Evolutionary conservation across 257 asterid genomes (phyloP).

Genomic region (Nicotiana tabacum): DNA sequence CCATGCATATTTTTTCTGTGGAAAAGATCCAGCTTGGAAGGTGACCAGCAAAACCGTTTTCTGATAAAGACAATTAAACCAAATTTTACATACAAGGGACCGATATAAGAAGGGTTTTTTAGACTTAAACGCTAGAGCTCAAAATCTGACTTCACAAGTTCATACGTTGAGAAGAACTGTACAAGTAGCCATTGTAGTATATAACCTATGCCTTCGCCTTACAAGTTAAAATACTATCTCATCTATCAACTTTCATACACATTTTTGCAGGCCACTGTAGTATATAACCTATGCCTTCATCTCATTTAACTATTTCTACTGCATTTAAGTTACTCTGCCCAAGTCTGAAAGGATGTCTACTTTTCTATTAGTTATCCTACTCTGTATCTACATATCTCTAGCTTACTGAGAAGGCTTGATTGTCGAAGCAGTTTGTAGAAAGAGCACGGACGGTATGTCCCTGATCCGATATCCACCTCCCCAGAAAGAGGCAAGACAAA

Average conservation of each 20-base stretch:
- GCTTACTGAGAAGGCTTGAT: conserved; percentile 28
- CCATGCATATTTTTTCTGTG: no score
- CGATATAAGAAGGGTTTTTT: no score
- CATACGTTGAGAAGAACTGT: background rate
- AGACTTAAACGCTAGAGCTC: no score
- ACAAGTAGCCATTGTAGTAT: background rate
- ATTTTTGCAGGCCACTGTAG: background rate
- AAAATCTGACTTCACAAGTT: background rate
- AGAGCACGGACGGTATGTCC: conserved; percentile 37
- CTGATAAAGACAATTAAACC: no score
- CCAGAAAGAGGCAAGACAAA: conserved; percentile 95
- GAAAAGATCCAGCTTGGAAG: no score
- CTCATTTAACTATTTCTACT: background rate
- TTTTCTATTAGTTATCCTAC: conserved; percentile 2
- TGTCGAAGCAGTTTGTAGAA: conserved; percentile 36
- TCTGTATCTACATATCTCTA: background rate
- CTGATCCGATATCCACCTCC: conserved; percentile 70
- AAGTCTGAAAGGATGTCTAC: background rate
- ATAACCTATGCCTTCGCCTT: background rate
- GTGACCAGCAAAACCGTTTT: no score
- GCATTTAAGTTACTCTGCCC: background rate
- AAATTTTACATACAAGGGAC: no score
- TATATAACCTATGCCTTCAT: background rate
- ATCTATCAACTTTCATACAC: background rate
- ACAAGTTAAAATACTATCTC: background rate